A percentile compares a stretch with the other conserved stretches of the same genome.
These are phyloP conservation scores for Apiotrichum laibachii DNA, from an alignment of 1,284 basidiomycete species.

Conservation along the genomic window DNA sequence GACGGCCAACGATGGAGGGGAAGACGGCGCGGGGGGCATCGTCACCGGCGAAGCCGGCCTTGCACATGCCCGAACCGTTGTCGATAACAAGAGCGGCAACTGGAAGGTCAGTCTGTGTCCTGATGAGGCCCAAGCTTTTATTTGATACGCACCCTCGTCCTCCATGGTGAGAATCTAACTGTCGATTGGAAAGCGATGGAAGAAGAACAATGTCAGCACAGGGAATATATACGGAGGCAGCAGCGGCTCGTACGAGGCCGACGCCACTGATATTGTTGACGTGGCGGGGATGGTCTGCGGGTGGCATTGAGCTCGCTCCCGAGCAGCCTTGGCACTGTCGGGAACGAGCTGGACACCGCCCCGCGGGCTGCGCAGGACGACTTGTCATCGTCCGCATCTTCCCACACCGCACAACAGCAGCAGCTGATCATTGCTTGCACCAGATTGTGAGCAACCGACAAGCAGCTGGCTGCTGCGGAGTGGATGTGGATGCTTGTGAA, in stretches of 20 bases:
- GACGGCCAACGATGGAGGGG: constrained; percentile 86
- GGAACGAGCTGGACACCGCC: neutral
- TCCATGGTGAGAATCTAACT: constrained; percentile 26
- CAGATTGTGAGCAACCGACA: no score
- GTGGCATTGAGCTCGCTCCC: no score
- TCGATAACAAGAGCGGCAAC: constrained; percentile 61
- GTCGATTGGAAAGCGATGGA: neutral
- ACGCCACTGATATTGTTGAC: no score
- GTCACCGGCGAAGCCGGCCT: constrained; percentile 80
- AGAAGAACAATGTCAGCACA: constrained; percentile 1
- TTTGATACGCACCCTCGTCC: constrained; percentile 42
- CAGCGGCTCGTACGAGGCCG: no score
- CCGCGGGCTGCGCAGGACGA: neutral
- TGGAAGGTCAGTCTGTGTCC: constrained; percentile 14
- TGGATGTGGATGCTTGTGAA: no score
- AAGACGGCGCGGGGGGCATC: constrained; percentile 74
- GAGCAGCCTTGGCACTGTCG: neutral
- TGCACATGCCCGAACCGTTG: constrained; percentile 88
- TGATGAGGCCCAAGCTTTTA: neutral
- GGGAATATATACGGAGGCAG: neutral
- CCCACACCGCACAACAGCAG: neutral
- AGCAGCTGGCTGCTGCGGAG: no score
- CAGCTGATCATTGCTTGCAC: neutral
- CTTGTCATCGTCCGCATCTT: no score
- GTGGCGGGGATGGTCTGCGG: no score